Conservation (phyloP, 345 rosid species). For the Salix dunnii region DNA sequence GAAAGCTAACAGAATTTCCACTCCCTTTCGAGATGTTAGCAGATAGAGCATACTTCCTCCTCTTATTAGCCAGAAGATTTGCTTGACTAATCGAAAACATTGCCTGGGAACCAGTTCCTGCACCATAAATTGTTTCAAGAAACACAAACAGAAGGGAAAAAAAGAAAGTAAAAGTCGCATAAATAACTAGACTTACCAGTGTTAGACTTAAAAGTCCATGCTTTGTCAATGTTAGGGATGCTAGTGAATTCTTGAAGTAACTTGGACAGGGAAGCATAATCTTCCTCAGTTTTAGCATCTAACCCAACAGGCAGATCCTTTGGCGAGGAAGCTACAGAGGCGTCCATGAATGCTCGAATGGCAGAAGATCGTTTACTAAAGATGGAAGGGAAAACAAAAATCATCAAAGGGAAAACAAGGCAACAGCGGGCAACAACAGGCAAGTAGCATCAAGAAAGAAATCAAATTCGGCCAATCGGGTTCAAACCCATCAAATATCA, state of each 20-base stretch:
- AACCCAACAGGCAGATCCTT: constrained; percentile 44
- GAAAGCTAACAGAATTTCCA: constrained; percentile 41
- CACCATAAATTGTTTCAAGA: not conserved
- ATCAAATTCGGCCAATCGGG: too few relatives aligned
- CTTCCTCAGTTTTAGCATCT: constrained; percentile 57
- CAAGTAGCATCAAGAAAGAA: too few relatives aligned
- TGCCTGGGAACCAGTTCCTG: constrained; percentile 55
- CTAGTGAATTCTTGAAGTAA: constrained; percentile 60
- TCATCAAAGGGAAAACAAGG: not conserved
- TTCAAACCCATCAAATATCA: too few relatives aligned
- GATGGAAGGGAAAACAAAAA: constrained; percentile 1
- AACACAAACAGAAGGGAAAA: not conserved
- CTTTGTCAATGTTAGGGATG: constrained; percentile 66
- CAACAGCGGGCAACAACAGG: not conserved
- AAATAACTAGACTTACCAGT: constrained; percentile 38
- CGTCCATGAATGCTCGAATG: constrained; percentile 42
- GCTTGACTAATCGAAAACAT: constrained; percentile 81
- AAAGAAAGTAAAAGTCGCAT: not conserved
- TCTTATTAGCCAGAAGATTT: constrained; percentile 74
- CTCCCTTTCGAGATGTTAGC: constrained; percentile 46
- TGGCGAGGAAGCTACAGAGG: constrained; percentile 30
- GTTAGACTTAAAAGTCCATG: constrained; percentile 64
- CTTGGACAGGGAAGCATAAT: constrained; percentile 63
- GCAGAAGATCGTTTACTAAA: constrained; percentile 31
- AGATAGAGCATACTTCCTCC: constrained; percentile 53